Evolutionary conservation across 805 yeast species (phyloP).

Genomic region (Starmerella floris): DNA sequence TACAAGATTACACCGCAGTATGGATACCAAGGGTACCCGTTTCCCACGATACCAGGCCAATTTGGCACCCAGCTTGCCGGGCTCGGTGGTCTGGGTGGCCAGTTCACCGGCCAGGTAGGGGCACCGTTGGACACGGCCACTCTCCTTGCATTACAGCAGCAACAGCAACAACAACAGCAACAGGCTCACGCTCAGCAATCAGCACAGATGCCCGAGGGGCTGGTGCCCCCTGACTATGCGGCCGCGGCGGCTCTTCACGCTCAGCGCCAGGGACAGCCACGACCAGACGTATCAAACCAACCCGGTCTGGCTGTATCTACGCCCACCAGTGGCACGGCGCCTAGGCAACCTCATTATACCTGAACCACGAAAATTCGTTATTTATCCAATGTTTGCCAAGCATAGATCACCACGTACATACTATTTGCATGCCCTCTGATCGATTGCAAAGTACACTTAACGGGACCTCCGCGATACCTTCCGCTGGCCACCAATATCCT

Average conservation of each 20-base stretch:
- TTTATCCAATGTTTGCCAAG: too few relatives aligned
- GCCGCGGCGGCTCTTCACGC: neutral
- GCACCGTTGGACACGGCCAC: constrained; percentile 9
- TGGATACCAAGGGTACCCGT: constrained; percentile 15
- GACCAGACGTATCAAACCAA: neutral
- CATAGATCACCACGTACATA: too few relatives aligned
- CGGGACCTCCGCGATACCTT: too few relatives aligned
- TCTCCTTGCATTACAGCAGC: constrained; percentile 8
- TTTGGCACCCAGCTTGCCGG: constrained; percentile 4
- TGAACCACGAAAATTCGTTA: too few relatives aligned
- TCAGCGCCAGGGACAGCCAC: neutral
- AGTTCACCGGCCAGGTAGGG: constrained; percentile 2
- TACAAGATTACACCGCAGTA: constrained; percentile 15
- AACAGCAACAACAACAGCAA: constrained; percentile 4
- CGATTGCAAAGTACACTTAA: too few relatives aligned
- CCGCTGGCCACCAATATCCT: too few relatives aligned
- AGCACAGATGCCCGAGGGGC: neutral
- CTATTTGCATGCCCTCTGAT: too few relatives aligned
- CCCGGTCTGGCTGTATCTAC: neutral
- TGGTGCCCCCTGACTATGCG: neutral
- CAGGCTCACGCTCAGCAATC: neutral
- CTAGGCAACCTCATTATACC: neutral
- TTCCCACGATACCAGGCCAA: constrained; percentile 6
- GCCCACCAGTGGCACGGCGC: neutral
- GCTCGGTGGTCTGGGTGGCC: constrained; percentile 5